These are phyloP conservation scores for Xylaria sp. DNA, from an alignment of 2,329 filamentous ascomycete genomes.

Conservation along the genomic window DNA sequence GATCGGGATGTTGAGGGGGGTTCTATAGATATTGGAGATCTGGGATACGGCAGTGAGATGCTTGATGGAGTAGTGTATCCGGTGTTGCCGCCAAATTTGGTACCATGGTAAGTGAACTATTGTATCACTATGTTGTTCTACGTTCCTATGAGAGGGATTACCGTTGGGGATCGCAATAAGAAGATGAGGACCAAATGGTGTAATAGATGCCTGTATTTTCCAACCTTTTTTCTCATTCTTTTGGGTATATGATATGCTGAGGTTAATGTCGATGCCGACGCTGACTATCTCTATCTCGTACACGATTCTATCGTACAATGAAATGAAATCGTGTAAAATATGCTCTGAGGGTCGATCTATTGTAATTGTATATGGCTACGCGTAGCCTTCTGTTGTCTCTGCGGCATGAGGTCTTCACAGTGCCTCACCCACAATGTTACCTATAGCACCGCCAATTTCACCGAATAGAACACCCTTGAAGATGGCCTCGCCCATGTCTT, in stretches of 20 bases:
- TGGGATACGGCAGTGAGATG: slow-evolving; percentile 54
- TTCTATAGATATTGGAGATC: slow-evolving; percentile 38
- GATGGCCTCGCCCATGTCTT: slow-evolving; percentile 79
- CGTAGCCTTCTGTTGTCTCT: slow-evolving; percentile 25
- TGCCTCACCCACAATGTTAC: slow-evolving; percentile 59
- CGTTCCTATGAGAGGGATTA: not conserved
- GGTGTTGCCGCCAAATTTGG: slow-evolving; percentile 51
- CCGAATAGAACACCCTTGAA: slow-evolving; percentile 83
- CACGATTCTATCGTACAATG: slow-evolving; percentile 40
- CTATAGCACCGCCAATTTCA: slow-evolving; percentile 73
- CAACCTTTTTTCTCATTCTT: slow-evolving; percentile 21
- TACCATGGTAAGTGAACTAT: slow-evolving; percentile 48
- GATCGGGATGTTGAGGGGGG: slow-evolving; percentile 37
- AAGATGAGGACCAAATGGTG: not conserved
- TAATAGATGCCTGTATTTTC: slow-evolving; percentile 24
- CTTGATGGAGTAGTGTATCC: slow-evolving; percentile 57
- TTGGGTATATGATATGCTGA: slow-evolving; percentile 23
- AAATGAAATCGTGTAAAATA: slow-evolving; percentile 39
- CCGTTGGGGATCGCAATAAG: not conserved
- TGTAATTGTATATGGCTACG: slow-evolving; percentile 17
- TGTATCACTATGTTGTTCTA: not conserved
- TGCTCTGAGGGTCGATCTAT: slow-evolving; percentile 4
- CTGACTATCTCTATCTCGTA: slow-evolving; percentile 31
- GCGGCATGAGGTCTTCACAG: slow-evolving; percentile 44
- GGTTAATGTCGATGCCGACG: slow-evolving; percentile 18